Percentiles rank a stretch among this genome's conserved stretches.
These are phyloP conservation scores for Rhodamnia rubescens DNA, from an alignment of 345 rosid genomes.

Conservation along the genomic window DNA sequence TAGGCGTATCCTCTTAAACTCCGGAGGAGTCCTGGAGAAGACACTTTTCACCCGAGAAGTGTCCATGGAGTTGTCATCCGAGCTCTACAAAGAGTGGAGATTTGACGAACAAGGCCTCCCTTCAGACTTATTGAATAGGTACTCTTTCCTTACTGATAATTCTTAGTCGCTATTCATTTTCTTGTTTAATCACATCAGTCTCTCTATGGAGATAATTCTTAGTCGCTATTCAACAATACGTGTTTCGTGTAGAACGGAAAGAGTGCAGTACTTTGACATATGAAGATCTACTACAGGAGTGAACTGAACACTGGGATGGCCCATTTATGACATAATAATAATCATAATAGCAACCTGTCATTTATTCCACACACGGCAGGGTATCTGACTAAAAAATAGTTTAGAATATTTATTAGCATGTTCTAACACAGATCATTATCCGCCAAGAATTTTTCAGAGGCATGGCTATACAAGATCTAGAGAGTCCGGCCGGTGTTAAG, in stretches of 20 bases:
- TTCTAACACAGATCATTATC: not conserved
- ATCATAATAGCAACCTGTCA: not conserved
- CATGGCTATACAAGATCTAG: constrained; percentile 31
- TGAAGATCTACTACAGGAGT: not conserved
- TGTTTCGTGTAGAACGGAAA: not conserved
- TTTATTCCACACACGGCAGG: not conserved
- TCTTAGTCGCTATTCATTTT: not conserved
- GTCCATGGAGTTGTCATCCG: constrained; percentile 49
- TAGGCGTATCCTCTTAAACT: constrained; percentile 28
- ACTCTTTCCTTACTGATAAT: not conserved
- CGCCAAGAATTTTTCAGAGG: constrained; percentile 19
- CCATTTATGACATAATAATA: not conserved
- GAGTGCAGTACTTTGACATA: not conserved
- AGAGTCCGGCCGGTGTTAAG: constrained; percentile 25
- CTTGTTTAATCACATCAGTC: not conserved
- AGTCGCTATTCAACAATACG: not conserved
- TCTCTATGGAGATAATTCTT: not conserved
- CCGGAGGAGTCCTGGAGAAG: constrained; percentile 54
- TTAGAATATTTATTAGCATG: not conserved
- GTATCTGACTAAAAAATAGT: not conserved
- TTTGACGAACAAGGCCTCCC: constrained; percentile 59
- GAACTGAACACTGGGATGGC: not conserved
- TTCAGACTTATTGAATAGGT: constrained; percentile 45
- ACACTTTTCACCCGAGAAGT: constrained; percentile 29
- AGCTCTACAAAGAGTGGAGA: constrained; percentile 54